Evolutionary conservation across 352 stramenopile species (phyloP), one percentile per base, ranked within the genome.

Genomic region (Aphanomyces astaci): DNA sequence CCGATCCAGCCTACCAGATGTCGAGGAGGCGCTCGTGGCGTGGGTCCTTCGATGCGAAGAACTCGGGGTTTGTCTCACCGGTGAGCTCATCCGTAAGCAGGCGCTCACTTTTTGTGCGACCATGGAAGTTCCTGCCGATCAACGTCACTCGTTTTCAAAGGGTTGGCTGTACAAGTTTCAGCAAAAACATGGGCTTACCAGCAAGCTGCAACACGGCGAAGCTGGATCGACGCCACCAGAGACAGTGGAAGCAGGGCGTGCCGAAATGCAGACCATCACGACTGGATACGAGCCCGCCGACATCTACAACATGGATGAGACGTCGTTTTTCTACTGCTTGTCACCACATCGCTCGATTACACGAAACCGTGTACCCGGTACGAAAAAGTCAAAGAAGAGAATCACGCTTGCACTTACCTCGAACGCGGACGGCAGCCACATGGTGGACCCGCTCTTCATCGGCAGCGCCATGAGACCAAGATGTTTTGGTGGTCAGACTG

Each of bases 301-400:
- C 46, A 63, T 68, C 17, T 71, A 57, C 69, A 73, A 73, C 9
- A 70, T 73, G 31, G 52, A 73, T 24, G 62, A 71, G n/a, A n/a
- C n/a, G n/a, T n/a, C n/a, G n/a, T n/a, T n/a, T n/a, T n/a, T n/a
- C n/a, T n/a, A n/a, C n/a, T n/a, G n/a, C n/a, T n/a, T n/a, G n/a
- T n/a, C n/a, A n/a, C n/a, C n/a, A n/a, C n/a, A n/a, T n/a, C n/a
- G n/a, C n/a, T n/a, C n/a, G n/a, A n/a, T n/a, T n/a, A n/a, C n/a
- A n/a, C n/a, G n/a, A n/a, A n/a, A n/a, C n/a, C n/a, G n/a, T n/a
- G n/a, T n/a, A n/a, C n/a, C n/a, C n/a, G n/a, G n/a, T n/a, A n/a
- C n/a, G n/a, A n/a, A n/a, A n/a, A n/a, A n/a, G n/a, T n/a, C n/a
- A n/a, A n/a, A n/a, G n/a, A n/a, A n/a, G n/a, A n/a, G n/a, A n/a